phyloP scores from a whole-genome alignment of 495 filamentous ascomycete genomes.

The Aspergillus carlsbadensis region DNA sequence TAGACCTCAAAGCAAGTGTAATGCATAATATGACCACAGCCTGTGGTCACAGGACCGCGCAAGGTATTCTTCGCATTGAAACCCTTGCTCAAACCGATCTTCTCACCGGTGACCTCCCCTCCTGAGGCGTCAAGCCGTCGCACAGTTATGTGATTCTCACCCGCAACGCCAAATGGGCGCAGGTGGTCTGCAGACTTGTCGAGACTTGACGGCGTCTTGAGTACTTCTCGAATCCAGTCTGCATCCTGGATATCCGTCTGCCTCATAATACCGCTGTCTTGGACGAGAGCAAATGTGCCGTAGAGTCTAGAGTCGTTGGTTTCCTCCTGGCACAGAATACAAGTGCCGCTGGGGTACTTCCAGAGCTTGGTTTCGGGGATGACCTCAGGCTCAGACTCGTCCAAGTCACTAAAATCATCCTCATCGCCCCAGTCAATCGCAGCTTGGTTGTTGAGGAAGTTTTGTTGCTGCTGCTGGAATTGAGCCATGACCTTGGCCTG shows the following conservation, averaged over 20 bases:
- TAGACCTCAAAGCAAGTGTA: conserved; percentile 94
- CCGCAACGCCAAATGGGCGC: conserved; percentile 85
- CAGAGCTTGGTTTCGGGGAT: conserved; percentile 68
- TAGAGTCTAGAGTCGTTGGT: conserved; percentile 86
- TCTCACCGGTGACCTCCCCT: conserved; percentile 65
- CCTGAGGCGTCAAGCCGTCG: conserved; percentile 72
- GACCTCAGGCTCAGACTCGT: conserved; percentile 50
- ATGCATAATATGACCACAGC: conserved; percentile 99
- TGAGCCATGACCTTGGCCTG: conserved; percentile 94
- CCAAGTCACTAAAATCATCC: conserved; percentile 62
- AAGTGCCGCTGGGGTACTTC: conserved; percentile 93
- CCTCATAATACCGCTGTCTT: conserved; percentile 81
- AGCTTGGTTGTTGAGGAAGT: conserved; percentile 82
- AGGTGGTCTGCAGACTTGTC: conserved; percentile 79
- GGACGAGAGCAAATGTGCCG: conserved; percentile 87
- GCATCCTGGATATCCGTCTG: conserved; percentile 78
- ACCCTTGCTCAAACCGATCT: conserved; percentile 83
- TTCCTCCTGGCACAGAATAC: conserved; percentile 95
- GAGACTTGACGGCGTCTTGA: conserved; percentile 71
- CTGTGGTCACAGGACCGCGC: conserved; percentile 81
- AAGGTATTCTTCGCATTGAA: conserved; percentile 67
- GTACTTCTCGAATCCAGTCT: conserved; percentile 81
- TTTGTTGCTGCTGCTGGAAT: conserved; percentile 95
- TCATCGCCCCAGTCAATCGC: conserved; percentile 83
- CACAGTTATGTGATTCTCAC: conserved; percentile 77